These are phyloP conservation scores for Phragmites australis DNA, from an alignment of 176 grass and related monocot genomes.

Conservation along the genomic window DNA sequence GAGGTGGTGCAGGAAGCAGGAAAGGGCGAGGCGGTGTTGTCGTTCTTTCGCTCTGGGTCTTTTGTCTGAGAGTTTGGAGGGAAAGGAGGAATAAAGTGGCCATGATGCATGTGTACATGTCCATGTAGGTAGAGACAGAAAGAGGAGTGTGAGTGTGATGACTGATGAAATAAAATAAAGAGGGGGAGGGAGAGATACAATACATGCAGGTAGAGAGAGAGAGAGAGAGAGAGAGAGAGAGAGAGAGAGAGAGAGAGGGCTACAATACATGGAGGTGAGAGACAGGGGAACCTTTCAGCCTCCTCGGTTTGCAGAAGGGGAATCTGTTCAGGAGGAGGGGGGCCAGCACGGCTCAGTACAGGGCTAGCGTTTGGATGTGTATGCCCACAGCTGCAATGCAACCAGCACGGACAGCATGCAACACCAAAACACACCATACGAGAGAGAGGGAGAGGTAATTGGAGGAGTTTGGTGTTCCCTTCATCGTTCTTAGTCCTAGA, in stretches of 20 bases:
- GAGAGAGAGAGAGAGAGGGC: neutral
- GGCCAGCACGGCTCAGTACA: neutral
- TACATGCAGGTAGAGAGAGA: neutral
- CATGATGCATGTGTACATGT: constrained; percentile 23
- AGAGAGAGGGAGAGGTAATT: neutral
- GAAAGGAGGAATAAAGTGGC: constrained; percentile 25
- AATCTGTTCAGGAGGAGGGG: constrained; percentile 32
- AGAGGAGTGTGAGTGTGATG: neutral
- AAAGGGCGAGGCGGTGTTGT: neutral
- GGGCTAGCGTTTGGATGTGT: neutral
- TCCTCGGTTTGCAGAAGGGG: constrained; percentile 33
- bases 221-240: neutral
- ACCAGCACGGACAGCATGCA: constrained; percentile 6
- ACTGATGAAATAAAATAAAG: too few species aligned
- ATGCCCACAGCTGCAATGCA: neutral
- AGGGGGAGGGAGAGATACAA: neutral
- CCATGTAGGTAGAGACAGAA: constrained; percentile 11
- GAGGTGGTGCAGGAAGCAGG: neutral
- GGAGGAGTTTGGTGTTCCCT: too few species aligned
- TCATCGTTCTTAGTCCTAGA: too few species aligned
- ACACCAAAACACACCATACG: constrained; percentile 32
- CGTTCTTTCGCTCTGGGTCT: neutral
- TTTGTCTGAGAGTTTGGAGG: neutral
- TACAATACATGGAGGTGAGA: neutral
- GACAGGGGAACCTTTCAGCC: constrained; percentile 32